These are phyloP conservation scores for Mycosarcoma maydis DNA, from an alignment of 1,284 basidiomycete genomes.

Conservation along the genomic window DNA sequence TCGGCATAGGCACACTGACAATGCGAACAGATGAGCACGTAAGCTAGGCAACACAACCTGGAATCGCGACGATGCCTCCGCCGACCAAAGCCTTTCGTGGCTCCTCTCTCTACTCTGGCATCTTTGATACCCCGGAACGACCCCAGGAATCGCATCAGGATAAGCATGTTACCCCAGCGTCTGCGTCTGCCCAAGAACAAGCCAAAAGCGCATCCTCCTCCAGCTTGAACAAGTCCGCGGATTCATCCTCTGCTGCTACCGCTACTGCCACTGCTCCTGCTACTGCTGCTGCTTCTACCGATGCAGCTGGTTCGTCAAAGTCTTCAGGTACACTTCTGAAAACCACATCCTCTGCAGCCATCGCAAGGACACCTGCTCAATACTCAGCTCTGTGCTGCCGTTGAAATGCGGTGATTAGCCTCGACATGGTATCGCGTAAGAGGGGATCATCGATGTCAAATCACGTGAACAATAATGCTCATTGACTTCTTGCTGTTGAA, in stretches of 20 bases:
- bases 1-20: no score
- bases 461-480: constrained; percentile 27
- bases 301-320: constrained; percentile 16
- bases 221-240: no score
- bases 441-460: background rate
- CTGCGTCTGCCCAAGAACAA: no score
- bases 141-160: constrained; percentile 1
- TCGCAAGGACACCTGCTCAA: background rate
- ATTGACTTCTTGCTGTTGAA: constrained; percentile 7
- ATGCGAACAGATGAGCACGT: background rate
- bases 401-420: background rate
- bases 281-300: background rate
- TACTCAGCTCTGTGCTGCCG: background rate
- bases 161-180: background rate
- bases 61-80: constrained; percentile 6
- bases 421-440: background rate
- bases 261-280: no score
- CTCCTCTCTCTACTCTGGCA: constrained; percentile 50
- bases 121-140: constrained; percentile 29
- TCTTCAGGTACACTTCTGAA: constrained; percentile 47
- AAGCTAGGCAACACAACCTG: background rate
- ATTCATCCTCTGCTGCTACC: no score
- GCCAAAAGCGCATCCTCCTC: no score
- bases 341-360: background rate
- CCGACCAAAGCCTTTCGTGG: constrained; percentile 31